Percentiles rank a stretch among this genome's conserved stretches.
phyloP scores from a whole-genome alignment of 2,329 filamentous ascomycete species.

The Cladosporium sp. region DNA sequence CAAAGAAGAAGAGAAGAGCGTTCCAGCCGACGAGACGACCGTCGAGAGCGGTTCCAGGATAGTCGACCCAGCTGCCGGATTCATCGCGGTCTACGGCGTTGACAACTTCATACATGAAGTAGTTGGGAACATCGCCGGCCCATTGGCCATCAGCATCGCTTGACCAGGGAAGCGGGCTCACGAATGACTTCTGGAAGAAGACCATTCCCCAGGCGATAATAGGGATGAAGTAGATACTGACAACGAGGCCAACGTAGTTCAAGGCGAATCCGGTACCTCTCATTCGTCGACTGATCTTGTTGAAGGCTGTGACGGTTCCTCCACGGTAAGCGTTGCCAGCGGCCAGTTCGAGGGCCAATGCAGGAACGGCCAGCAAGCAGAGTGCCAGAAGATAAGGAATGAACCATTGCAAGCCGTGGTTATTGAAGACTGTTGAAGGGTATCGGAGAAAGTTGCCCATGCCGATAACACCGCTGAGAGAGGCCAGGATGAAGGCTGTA shows the following conservation, averaged over 20 bases:
- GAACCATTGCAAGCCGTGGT: conserved; percentile 57
- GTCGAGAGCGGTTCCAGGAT: conserved; percentile 44
- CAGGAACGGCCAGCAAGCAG: conserved; percentile 52
- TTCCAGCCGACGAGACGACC: conserved; percentile 57
- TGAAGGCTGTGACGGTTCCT: conserved; percentile 21
- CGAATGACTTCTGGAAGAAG: conserved; percentile 54
- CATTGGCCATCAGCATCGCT: conserved; percentile 50
- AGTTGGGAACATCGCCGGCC: conserved; percentile 39
- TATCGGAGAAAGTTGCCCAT: conserved; percentile 56
- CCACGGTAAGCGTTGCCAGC: conserved; percentile 49
- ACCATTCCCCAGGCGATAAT: conserved; percentile 57
- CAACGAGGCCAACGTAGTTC: conserved; percentile 50
- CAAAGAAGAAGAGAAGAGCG: conserved; percentile 55
- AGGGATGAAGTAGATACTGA: conserved; percentile 53
- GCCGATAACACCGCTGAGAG: conserved; percentile 55
- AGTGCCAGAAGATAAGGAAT: conserved; percentile 55
- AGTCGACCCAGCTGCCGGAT: conserved; percentile 40
- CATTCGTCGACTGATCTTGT: conserved; percentile 48
- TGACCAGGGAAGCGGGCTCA: conserved; percentile 52
- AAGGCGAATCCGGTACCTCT: conserved; percentile 42
- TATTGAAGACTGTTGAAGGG: conserved; percentile 57
- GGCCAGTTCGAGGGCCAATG: conserved; percentile 51
- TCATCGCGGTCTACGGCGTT: conserved; percentile 31
- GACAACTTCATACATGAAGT: conserved; percentile 10
- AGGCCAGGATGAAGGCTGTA: conserved; percentile 52